phyloP scores from a whole-genome alignment of 192 early-diverging fungal species.

The Nowakowskiella sp. region DNA sequence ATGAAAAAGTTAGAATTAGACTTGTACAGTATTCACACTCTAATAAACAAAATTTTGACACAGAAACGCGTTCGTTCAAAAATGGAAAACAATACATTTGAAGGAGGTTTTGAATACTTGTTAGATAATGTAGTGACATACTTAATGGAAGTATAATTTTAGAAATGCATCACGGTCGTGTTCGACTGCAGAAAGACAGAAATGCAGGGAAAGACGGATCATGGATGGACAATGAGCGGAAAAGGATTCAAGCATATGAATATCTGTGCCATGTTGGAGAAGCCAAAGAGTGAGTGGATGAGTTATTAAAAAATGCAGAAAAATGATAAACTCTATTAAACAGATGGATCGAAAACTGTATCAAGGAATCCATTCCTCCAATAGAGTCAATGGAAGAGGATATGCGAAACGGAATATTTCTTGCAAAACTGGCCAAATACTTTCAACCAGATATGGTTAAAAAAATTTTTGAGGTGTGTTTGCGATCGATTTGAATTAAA shows the following conservation, averaged over 20 bases:
- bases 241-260: constrained; percentile 92
- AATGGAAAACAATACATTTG: too few species aligned
- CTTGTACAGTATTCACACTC: too few species aligned
- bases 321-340: constrained; percentile 5
- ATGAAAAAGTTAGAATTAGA: too few species aligned
- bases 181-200: too few species aligned
- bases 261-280: constrained; percentile 98
- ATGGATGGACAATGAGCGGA: constrained; percentile 88
- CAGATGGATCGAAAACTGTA: constrained; percentile 94
- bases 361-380: constrained; percentile 69
- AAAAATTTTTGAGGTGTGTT: constrained; percentile 67
- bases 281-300: constrained; percentile 81
- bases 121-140: too few species aligned
- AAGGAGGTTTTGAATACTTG: too few species aligned
- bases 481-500: neutral
- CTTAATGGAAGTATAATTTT: too few species aligned
- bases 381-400: constrained; percentile 80
- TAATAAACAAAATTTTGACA: too few species aligned
- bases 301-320: constrained; percentile 3
- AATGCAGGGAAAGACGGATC: constrained; percentile 20
- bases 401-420: constrained; percentile 83
- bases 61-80: too few species aligned
- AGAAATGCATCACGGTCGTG: too few species aligned
- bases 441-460: constrained; percentile 78
- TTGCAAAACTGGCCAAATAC: constrained; percentile 80